phyloP scores from a whole-genome alignment of 768 basidiomycete genomes.

The Boletales sp. region DNA sequence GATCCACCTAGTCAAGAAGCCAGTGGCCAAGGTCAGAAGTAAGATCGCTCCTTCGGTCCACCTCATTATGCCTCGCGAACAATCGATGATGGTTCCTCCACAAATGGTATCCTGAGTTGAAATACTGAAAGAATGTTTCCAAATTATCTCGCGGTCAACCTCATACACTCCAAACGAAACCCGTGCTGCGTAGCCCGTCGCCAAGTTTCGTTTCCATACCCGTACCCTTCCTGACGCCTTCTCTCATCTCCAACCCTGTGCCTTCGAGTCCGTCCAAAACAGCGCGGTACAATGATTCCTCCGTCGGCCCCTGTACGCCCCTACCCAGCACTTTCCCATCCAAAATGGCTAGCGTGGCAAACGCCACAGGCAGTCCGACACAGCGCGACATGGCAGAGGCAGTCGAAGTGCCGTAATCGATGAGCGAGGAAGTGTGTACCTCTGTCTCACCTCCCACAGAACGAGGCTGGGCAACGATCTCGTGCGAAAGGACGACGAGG shows the following conservation, averaged over 20 bases:
- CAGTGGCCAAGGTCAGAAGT: too few relatives aligned
- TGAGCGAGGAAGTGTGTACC: constrained; percentile 64
- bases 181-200: constrained; percentile 16
- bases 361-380: constrained; percentile 84
- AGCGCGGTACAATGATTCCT: constrained; percentile 54
- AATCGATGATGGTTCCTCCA: neutral
- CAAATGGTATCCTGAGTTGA: neutral
- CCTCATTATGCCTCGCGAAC: neutral
- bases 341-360: constrained; percentile 69
- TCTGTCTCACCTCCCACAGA: constrained; percentile 31
- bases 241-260: constrained; percentile 39
- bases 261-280: constrained; percentile 61
- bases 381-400: constrained; percentile 88
- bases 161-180: neutral
- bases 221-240: constrained; percentile 37
- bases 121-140: neutral
- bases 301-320: constrained; percentile 70
- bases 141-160: neutral
- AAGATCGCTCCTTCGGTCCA: too few relatives aligned
- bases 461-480: constrained; percentile 52
- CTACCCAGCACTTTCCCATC: constrained; percentile 51
- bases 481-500: constrained; percentile 83
- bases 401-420: constrained; percentile 53
- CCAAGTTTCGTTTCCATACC: constrained; percentile 42
- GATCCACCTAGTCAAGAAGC: too few relatives aligned